Conservation (phyloP, 2,329 filamentous ascomycete species). For the Ophiostoma tasmaniense region DNA sequence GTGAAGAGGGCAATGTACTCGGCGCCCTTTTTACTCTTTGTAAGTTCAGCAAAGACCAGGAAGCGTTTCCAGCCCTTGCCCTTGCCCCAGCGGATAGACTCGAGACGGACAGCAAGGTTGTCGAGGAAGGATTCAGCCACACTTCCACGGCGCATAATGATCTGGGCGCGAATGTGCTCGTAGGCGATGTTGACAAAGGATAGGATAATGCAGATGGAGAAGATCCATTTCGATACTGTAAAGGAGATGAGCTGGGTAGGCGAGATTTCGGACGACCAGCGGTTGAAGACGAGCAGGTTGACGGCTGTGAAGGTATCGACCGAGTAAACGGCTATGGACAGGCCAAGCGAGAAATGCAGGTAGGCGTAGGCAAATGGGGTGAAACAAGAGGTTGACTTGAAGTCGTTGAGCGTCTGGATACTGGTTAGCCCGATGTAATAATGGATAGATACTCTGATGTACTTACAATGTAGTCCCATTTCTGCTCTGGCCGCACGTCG, state of each 20-base stretch:
- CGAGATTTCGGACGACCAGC: slow-evolving; percentile 77
- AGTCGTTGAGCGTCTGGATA: slow-evolving; percentile 53
- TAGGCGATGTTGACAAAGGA: slow-evolving; percentile 76
- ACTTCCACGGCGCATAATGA: slow-evolving; percentile 74
- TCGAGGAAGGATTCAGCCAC: slow-evolving; percentile 90
- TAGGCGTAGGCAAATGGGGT: slow-evolving; percentile 74
- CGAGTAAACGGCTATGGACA: slow-evolving; percentile 76
- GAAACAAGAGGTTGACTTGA: slow-evolving; percentile 72
- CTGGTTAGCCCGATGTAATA: neutral
- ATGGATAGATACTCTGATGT: slow-evolving; percentile 3
- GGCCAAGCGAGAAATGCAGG: slow-evolving; percentile 68
- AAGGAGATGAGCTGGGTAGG: slow-evolving; percentile 63
- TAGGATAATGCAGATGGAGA: slow-evolving; percentile 81
- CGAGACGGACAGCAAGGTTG: slow-evolving; percentile 71
- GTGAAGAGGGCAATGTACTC: slow-evolving; percentile 88
- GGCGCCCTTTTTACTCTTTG: slow-evolving; percentile 81
- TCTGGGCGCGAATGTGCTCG: slow-evolving; percentile 69
- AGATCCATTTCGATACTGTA: slow-evolving; percentile 85
- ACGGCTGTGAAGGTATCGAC: slow-evolving; percentile 91
- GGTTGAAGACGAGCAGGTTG: slow-evolving; percentile 80
- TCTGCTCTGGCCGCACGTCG: slow-evolving; percentile 70
- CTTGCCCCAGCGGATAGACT: slow-evolving; percentile 66
- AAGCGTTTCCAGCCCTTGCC: slow-evolving; percentile 82
- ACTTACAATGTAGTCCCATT: slow-evolving; percentile 87
- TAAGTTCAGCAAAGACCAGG: slow-evolving; percentile 83